Base-by-base conservation (phyloP, 2,329 filamentous ascomycete genomes). In the Aureobasidium sp. region DNA sequence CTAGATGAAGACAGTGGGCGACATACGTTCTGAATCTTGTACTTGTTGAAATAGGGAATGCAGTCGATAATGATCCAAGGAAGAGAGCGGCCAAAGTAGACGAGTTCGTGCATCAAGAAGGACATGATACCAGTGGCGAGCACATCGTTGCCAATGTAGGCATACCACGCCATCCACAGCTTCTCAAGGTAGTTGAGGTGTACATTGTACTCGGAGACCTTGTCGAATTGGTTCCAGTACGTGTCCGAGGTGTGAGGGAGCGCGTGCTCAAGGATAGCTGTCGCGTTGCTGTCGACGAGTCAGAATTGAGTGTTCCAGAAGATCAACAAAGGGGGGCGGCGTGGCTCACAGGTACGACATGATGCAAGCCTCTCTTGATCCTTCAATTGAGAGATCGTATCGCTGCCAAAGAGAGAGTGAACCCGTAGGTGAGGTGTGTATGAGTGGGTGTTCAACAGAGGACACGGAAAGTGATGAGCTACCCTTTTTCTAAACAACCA, bases 71-170 rank as follows among this genome's bases (percentile, higher is more conserved):
- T 86, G 69, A 97, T 90, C 85, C 90, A 99, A 1, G 94, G 94
- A 63, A 97, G 73, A 63, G 82, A 89, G 68, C 94, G 87, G 69
- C 94, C 94, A 72, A 97, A 99, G 81, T 99, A 99, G 70, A 99
- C 84, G 44, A 85, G 61, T 77, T 99, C 94, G 80, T 99, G 94
- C 85, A 97, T 90, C 68, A 88, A 77, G 75, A 99, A 99, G 70
- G 91, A 96, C 89, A 97, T 88, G 79, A 99, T 94, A 64, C 94
- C 94, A 3, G 94, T 99, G 63, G 94, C 94, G 65, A 99, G 86
- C 60, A 89, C 87, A 78, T 99, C 94, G 75, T 99, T 99, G 75
- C 96, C 90, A 88, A 97, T 96, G 83, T 87, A 99, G 17, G 93
- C 84, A 75, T 99, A 99, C 93, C 91, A 97, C 44, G 91, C 86